A percentile compares a stretch with the other conserved stretches of the same genome.
phyloP scores from a whole-genome alignment of 106 monocot genomes.

The Dendrobium huoshanense region DNA sequence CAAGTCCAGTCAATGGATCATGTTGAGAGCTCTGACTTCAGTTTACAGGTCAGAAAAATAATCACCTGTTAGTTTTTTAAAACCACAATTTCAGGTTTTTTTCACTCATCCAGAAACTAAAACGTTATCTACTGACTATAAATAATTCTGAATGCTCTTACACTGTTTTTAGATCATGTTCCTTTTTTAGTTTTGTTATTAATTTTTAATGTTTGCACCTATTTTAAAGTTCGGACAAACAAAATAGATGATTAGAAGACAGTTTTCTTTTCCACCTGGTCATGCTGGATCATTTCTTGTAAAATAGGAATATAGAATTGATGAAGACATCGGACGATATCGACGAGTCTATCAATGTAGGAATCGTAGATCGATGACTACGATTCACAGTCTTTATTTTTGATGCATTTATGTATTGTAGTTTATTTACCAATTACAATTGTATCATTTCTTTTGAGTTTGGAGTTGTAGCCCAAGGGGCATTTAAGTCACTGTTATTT shows the following conservation, averaged over 20 bases:
- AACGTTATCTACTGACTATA: not conserved
- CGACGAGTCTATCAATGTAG: no score
- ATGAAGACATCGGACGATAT: no score
- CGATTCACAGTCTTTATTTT: no score
- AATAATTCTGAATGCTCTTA: not conserved
- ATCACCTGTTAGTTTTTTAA: not conserved
- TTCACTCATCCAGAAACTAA: not conserved
- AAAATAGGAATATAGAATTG: not conserved
- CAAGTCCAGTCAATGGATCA: conserved; percentile 1
- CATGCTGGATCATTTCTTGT: not conserved
- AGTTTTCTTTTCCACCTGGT: not conserved
- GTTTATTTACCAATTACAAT: no score
- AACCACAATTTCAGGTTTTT: not conserved
- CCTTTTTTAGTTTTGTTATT: not conserved
- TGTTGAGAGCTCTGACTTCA: not conserved
- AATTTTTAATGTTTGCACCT: not conserved
- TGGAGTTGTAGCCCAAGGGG: no score
- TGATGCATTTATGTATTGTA: no score
- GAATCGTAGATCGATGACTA: no score
- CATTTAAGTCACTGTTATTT: no score
- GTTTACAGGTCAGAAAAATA: not conserved
- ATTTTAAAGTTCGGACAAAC: not conserved
- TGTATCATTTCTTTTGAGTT: no score
- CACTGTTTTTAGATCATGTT: not conserved
- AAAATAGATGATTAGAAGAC: not conserved